phyloP scores from a whole-genome alignment of 768 basidiomycete genomes.

The Hygrophoropsis aurantiaca region DNA sequence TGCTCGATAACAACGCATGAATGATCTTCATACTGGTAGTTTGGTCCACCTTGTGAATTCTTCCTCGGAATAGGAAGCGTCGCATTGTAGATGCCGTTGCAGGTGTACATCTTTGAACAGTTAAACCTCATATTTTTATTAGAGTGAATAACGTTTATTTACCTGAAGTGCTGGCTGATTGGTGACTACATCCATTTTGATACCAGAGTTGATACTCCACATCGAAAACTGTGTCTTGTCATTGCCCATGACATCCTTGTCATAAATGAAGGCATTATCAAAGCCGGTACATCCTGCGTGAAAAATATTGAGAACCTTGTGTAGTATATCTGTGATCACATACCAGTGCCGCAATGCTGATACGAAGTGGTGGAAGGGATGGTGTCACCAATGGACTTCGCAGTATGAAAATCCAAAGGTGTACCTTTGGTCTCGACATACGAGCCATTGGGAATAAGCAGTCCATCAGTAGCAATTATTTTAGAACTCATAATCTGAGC shows the following conservation, averaged over 20 bases:
- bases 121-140: not conserved
- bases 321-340: not conserved
- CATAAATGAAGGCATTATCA: conserved; percentile 49
- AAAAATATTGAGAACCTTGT: not conserved
- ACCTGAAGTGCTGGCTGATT: conserved; percentile 48
- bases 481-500: conserved; percentile 38
- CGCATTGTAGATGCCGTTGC: conserved; percentile 40
- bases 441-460: conserved; percentile 42
- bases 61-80: conserved; percentile 40
- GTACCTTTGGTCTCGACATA: conserved; percentile 35
- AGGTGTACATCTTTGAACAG: conserved; percentile 37
- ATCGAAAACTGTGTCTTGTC: conserved; percentile 35
- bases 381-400: conserved; percentile 38
- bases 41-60: conserved; percentile 40
- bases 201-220: conserved; percentile 48
- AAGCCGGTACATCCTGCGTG: conserved; percentile 42
- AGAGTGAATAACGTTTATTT: not conserved
- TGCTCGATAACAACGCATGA: conserved; percentile 47
- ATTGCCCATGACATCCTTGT: conserved; percentile 21
- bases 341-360: conserved; percentile 42
- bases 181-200: conserved; percentile 45
- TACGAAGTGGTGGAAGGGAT: conserved; percentile 35
- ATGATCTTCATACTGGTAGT: conserved; percentile 33
- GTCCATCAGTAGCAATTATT: conserved; percentile 40
- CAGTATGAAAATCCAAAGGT: conserved; percentile 42